Evolutionary conservation across 140 eudicot genomes (phyloP), one percentile per base, ranked within the genome.

Genomic region (Stevia rebaudiana): DNA sequence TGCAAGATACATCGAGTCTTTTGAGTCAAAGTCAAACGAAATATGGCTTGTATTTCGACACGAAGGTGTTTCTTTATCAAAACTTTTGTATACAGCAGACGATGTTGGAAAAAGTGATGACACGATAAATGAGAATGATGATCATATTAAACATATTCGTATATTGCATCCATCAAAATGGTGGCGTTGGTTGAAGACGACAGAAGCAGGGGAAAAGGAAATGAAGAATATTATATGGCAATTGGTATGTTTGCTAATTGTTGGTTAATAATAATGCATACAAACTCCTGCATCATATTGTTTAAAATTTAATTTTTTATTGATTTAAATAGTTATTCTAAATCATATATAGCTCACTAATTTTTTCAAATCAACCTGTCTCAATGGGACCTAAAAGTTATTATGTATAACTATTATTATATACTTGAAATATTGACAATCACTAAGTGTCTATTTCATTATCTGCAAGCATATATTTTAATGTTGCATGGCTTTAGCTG

Each of bases 161-260:
- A 77, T 88, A 70, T 57, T 92, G 70, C 89, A 71, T 74, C 90
- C 98, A 33, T 92, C 98, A 39, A 81, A 83, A 53, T 92, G 98
- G 98, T 92, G 98, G 98, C 87, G 77, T 11, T 88, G 98, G 98
- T 80, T 92, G 78, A 92, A 92, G 85, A 83, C 86, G 42, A 88
- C 95, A 57, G 68, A 88, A 77, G 83, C 94, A 43, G 98, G 98
- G 30, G 95, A 83, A 65, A 86, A 85, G 74, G 90, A 88, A 83
- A 83, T 85, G 86, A 82, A 87, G 15, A 81, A 81, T 69, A 80
- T 92, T 41, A 81, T 92, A 58, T 60, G 87, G 89, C 98, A 92
- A 70, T 74, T 92, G 96, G 98, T 92, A 68, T 50, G 85, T 69
- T 42, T 53, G 24, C 42, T 61, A 35, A 43, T 52, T 33, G 15